Conservation (phyloP, 768 basidiomycete species). For the Auricularia heimuer region DNA sequence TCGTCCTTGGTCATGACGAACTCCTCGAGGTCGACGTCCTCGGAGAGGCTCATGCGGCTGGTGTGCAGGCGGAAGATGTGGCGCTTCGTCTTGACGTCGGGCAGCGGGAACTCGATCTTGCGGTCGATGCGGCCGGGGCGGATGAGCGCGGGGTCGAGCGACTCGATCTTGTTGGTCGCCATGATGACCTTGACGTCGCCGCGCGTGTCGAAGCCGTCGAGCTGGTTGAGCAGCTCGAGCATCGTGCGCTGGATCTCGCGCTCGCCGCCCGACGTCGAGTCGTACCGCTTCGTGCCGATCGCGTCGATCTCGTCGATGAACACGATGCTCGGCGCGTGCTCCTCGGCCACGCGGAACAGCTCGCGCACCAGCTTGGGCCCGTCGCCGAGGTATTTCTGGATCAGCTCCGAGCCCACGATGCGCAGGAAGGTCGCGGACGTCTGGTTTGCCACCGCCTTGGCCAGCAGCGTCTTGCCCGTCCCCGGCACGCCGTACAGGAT, state of each 20-base stretch:
- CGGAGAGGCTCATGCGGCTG: slow-evolving; percentile 80
- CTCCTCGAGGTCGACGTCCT: slow-evolving; percentile 91
- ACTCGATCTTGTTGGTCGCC: slow-evolving; percentile 98
- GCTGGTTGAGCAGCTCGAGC: slow-evolving; percentile 95
- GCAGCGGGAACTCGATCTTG: slow-evolving; percentile 96
- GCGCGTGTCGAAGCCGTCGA: slow-evolving; percentile 98
- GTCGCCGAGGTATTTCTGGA: slow-evolving; percentile 98
- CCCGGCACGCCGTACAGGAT: slow-evolving; percentile 98
- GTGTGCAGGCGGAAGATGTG: slow-evolving; percentile 97
- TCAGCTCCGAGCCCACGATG: slow-evolving; percentile 94
- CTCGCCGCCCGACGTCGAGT: slow-evolving; percentile 97
- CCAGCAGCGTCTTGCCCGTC: slow-evolving; percentile 94
- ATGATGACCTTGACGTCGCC: slow-evolving; percentile 99
- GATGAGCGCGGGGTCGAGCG: slow-evolving; percentile 94
- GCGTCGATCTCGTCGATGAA: slow-evolving; percentile 99
- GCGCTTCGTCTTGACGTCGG: slow-evolving; percentile 97
- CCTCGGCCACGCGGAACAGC: slow-evolving; percentile 93
- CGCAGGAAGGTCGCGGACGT: slow-evolving; percentile 97
- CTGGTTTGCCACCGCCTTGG: slow-evolving; percentile 96
- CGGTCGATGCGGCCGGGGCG: slow-evolving; percentile 97
- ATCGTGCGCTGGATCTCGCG: slow-evolving; percentile 99
- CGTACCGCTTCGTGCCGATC: slow-evolving; percentile 98
- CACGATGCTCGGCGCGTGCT: slow-evolving; percentile 96
- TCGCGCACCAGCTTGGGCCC: slow-evolving; percentile 97
- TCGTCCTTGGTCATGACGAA: slow-evolving; percentile 95